Base-by-base conservation (phyloP, 306 rosid genomes). In the Acacia melanoxylon region DNA sequence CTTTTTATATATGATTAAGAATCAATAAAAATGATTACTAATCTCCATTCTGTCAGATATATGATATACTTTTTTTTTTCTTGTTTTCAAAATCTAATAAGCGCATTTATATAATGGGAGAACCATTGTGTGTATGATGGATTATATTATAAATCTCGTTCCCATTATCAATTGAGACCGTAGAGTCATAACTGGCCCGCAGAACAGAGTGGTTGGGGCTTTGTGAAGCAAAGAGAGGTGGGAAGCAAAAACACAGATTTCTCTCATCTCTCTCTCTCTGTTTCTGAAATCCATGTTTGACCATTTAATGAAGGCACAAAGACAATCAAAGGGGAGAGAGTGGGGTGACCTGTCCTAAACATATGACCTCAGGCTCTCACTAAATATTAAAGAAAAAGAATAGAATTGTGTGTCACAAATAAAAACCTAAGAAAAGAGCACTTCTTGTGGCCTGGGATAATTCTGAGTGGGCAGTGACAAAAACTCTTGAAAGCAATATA, bases 201-300 rank as follows among this genome's bases (percentile, higher is more conserved):
- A 24, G 25, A 24, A 48, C 71, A 54, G 42, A 61, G 42, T 17
- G 25, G 33, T 82, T 19, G 52, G 79, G 73, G 82, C 65, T 71
- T 72, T 83, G 0, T 25, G 24, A 72, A 66, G 71, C 79, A 80
- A 71, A 71, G 52, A 56, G 52, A 33, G 42, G 69, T 31, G 77
- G 40, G 70, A 69, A 74, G 70, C 67, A 74, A 82, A 6, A 49
- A 44, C 71, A 12, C 24, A 59, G 42, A 41, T 76, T 41, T 46
- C 61, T 83, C 76, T 73, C 37, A 14, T n/a, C 15, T 35, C 5
- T 76, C 69, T 63, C 77, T 54, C 56, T 76, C 35, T 74, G 14
- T 3, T 67, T 82, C 72, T 78, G 65, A 73, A 63, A 78, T 74
- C 76, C 6, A 42, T 14, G 70, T 86, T 83, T 83, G 85, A 83